Base-by-base conservation (phyloP, 805 yeast genomes). In the Nakazawaea wickerhamii region DNA sequence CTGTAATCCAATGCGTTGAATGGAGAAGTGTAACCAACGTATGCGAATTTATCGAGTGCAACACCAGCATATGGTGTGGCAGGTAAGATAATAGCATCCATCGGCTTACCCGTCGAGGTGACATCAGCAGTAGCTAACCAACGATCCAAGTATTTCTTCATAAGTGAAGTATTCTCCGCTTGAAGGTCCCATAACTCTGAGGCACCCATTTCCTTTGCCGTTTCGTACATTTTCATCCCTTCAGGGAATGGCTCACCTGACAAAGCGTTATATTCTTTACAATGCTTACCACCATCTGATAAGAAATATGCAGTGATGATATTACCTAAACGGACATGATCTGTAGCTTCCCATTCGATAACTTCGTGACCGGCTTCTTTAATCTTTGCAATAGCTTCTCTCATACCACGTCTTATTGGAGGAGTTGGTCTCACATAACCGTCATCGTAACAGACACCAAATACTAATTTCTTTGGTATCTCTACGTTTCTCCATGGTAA, bases 21-120 rank as follows among this genome's bases (percentile, higher is more conserved):
- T 54, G 69, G 55, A 40, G 73, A 62, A n/a, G 81, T 71, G 60
- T 79, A 76, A 48, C 75, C 70, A 58, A 62, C 53, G 44, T 55
- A 60, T 30, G 46, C 41, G 56, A 13, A 74, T 71, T 47, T 42
- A 35, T 23, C 51, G 48, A 51, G 22, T 41, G 41, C 65, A 22
- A 52, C 55, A 3, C 72, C 71, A 4, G 76, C 64, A 45, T 63
- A 65, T 13, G 77, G 69, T n/a, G 72, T 59, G 1, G 66, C 72
- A 1, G 79, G 78, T 51, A 66, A 57, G 28, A 75, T 56, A 14
- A 76, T 63, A 4, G 65, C 74, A 53, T 76, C 81, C 25, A 76
- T 66, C 22, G 69, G 67, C 31, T 53, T 54, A 1, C 71, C 73
- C 28, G 60, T 52, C 8, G 54, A 50, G 13, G 75, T 70, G 35